Evolutionary conservation across 1,139 yeast species (phyloP).

Genomic region (Lodderomyces jiufengensis): DNA sequence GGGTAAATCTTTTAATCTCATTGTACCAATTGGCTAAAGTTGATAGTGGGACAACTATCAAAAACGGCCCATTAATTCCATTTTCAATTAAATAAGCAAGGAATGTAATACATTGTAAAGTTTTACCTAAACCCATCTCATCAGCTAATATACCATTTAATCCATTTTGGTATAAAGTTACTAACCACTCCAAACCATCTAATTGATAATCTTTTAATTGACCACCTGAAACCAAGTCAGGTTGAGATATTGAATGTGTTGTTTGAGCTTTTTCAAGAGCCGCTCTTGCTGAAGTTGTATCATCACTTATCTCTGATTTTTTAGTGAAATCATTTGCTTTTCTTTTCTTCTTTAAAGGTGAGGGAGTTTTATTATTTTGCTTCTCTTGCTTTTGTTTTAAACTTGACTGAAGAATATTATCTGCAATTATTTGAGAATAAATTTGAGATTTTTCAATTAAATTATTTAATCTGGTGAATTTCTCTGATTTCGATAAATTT

Average conservation of each 20-base stretch:
- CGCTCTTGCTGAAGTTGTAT: slow-evolving; percentile 21
- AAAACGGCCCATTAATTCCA: slow-evolving; percentile 78
- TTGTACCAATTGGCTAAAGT: slow-evolving; percentile 81
- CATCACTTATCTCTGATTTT: slow-evolving; percentile 1
- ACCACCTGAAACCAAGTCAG: slow-evolving; percentile 64
- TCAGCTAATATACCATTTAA: slow-evolving; percentile 93
- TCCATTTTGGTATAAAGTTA: slow-evolving; percentile 87
- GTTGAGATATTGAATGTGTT: slow-evolving; percentile 46
- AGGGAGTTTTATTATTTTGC: neutral
- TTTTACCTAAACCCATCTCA: slow-evolving; percentile 96
- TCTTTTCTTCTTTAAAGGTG: slow-evolving; percentile 11
- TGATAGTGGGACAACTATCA: slow-evolving; percentile 84
- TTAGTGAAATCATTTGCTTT: too few relatives aligned
- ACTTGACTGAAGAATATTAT: slow-evolving; percentile 57
- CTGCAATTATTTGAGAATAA: slow-evolving; percentile 79
- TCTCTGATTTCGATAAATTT: slow-evolving; percentile 34
- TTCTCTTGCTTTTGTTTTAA: slow-evolving; percentile 15
- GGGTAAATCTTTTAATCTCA: slow-evolving; percentile 74
- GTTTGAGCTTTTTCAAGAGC: slow-evolving; percentile 23
- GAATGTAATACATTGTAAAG: slow-evolving; percentile 80
- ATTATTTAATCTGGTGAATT: slow-evolving; percentile 61
- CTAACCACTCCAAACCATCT: slow-evolving; percentile 88
- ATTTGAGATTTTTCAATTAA: slow-evolving; percentile 80
- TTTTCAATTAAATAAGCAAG: slow-evolving; percentile 74
- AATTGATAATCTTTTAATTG: slow-evolving; percentile 76